Conservation (phyloP, 31 red algal species). For the Odonthalia washingtoniensis region DNA sequence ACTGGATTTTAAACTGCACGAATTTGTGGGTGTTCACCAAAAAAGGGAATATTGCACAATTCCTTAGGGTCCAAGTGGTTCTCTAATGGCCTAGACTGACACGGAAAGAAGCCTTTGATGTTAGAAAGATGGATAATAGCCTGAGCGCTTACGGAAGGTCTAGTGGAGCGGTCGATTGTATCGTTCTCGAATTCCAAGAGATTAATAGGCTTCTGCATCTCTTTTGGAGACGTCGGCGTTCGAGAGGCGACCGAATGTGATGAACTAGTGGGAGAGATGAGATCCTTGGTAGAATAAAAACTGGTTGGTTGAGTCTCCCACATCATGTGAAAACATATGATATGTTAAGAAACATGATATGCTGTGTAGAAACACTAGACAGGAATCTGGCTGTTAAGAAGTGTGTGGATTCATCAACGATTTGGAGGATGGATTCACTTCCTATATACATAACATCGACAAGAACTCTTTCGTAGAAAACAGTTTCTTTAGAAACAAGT, state of each 20-base stretch:
- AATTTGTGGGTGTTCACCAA: constrained; percentile 16
- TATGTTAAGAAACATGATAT: neutral
- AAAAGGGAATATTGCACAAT: constrained; percentile 33
- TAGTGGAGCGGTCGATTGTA: constrained; percentile 35
- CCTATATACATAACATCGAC: no score
- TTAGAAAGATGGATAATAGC: neutral
- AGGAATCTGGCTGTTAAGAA: no score
- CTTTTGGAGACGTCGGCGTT: constrained; percentile 11
- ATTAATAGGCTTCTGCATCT: constrained; percentile 10
- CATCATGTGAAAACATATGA: neutral
- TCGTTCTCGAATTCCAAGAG: constrained; percentile 41
- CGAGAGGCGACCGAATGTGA: constrained; percentile 2
- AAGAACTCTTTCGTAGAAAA: constrained; percentile 31
- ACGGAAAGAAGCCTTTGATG: neutral
- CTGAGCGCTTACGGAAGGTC: constrained; percentile 22
- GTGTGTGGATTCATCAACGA: no score
- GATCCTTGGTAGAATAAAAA: constrained; percentile 49
- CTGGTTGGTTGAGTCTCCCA: constrained; percentile 28
- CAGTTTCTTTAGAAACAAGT: constrained; percentile 14
- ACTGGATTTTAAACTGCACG: neutral
- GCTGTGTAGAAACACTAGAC: constrained; percentile 1
- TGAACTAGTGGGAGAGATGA: constrained; percentile 5
- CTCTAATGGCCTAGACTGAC: constrained; percentile 36
- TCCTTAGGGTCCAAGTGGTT: constrained; percentile 24
- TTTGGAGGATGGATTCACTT: no score